Evolutionary conservation across 306 rosid species (phyloP).

Genomic region (Begonia peltatifolia): DNA sequence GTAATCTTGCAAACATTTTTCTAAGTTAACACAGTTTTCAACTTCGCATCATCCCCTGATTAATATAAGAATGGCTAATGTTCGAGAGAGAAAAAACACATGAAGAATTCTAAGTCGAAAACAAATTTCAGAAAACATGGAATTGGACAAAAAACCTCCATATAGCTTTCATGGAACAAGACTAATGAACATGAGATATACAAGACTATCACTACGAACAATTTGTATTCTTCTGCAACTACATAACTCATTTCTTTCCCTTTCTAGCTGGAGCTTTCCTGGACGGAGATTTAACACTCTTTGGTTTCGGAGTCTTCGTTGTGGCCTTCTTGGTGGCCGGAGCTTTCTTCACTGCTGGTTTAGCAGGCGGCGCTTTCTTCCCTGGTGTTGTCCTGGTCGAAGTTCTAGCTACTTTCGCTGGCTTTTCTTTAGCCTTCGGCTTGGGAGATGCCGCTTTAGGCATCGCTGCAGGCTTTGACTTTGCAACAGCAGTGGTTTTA

Average conservation of each 20-base stretch:
- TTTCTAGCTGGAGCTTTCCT: slow-evolving; percentile 35
- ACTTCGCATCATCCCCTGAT: too few species aligned
- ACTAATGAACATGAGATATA: slow-evolving; percentile 24
- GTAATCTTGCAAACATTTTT: too few species aligned
- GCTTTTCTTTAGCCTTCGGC: slow-evolving; percentile 37
- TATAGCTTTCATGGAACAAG: background rate
- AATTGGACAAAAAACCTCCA: too few species aligned
- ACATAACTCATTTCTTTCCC: slow-evolving; percentile 28
- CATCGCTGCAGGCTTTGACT: slow-evolving; percentile 19
- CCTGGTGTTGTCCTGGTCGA: slow-evolving; percentile 59
- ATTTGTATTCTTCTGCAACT: slow-evolving; percentile 5
- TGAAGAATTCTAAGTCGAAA: too few species aligned
- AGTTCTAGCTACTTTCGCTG: slow-evolving; percentile 47
- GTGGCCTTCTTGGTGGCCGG: slow-evolving; percentile 32
- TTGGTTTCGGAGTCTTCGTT: slow-evolving; percentile 23
- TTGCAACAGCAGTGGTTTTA: slow-evolving; percentile 20
- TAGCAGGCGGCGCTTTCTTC: slow-evolving; percentile 33
- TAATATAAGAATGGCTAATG: too few species aligned
- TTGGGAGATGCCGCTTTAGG: slow-evolving; percentile 20
- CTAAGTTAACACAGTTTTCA: too few species aligned
- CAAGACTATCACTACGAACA: slow-evolving; percentile 36
- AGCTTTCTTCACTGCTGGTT: slow-evolving; percentile 32
- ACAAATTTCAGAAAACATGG: too few species aligned
- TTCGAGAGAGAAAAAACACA: too few species aligned
- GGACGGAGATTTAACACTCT: slow-evolving; percentile 41